Evolutionary conservation across 805 yeast species (phyloP).

Genomic region (Metschnikowia chrysomelidarum): DNA sequence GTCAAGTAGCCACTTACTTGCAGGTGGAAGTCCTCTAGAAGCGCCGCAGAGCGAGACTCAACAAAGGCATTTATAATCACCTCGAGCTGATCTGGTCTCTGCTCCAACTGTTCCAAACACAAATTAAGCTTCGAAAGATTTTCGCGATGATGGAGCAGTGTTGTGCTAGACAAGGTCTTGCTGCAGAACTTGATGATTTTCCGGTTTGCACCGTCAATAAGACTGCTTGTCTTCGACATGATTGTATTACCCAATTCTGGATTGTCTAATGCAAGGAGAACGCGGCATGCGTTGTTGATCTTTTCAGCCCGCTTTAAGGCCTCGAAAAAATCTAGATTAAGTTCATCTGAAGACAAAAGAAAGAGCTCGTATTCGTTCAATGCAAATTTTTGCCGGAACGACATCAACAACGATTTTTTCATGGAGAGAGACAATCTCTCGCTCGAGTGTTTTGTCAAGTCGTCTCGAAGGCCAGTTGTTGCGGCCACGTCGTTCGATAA

Average conservation of each 20-base stretch:
- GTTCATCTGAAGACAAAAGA: slow-evolving; percentile 46
- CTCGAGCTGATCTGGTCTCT: slow-evolving; percentile 51
- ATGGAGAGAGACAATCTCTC: slow-evolving; percentile 37
- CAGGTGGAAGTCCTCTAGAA: slow-evolving; percentile 64
- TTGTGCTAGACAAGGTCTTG: slow-evolving; percentile 32
- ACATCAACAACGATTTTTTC: slow-evolving; percentile 50
- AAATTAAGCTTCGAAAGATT: slow-evolving; percentile 29
- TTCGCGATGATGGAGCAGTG: slow-evolving; percentile 25
- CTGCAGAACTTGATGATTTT: slow-evolving; percentile 31
- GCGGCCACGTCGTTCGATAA: slow-evolving; percentile 26
- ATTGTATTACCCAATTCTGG: slow-evolving; percentile 64
- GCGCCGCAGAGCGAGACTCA: slow-evolving; percentile 61
- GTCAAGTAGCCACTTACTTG: slow-evolving; percentile 45
- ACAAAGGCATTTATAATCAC: slow-evolving; percentile 61
- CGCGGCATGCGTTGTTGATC: slow-evolving; percentile 66
- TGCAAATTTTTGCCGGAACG: slow-evolving; percentile 62
- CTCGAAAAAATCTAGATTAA: slow-evolving; percentile 55
- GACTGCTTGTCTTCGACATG: slow-evolving; percentile 53
- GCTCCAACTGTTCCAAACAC: slow-evolving; percentile 30
- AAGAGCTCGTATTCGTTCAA: slow-evolving; percentile 71
- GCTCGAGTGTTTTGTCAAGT: slow-evolving; percentile 26
- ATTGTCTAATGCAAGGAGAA: slow-evolving; percentile 67
- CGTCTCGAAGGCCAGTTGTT: slow-evolving; percentile 23
- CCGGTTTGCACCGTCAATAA: slow-evolving; percentile 43
- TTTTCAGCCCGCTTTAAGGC: slow-evolving; percentile 59